Conservation (phyloP, 1,284 basidiomycete genomes). For the Tausonia pullulans region DNA sequence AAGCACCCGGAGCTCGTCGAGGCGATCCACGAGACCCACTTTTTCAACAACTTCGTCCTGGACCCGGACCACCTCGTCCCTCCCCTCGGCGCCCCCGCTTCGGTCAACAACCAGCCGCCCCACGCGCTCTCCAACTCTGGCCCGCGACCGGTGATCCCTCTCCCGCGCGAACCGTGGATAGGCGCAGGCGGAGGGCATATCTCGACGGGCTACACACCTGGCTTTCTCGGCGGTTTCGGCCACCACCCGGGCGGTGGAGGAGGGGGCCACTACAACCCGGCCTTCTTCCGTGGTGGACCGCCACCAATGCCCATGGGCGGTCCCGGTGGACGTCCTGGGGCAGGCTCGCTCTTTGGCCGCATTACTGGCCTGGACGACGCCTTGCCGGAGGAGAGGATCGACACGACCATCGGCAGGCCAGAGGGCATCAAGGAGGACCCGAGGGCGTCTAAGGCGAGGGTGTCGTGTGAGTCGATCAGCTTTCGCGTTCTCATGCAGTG, state of each 20-base stretch:
- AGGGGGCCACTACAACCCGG: slow-evolving; percentile 1
- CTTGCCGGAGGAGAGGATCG: slow-evolving; percentile 1
- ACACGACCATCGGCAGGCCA: slow-evolving; percentile 12
- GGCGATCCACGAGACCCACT: slow-evolving; percentile 48
- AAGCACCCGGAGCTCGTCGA: slow-evolving; percentile 69
- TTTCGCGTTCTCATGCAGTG: too few species aligned
- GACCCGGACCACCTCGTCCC: slow-evolving; percentile 86
- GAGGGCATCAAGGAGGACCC: slow-evolving; percentile 18
- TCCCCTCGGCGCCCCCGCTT: slow-evolving; percentile 28
- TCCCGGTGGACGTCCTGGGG: slow-evolving; percentile 8
- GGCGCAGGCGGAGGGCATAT: background rate
- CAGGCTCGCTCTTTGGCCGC: background rate
- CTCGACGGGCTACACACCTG: slow-evolving; percentile 12
- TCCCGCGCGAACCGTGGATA: background rate
- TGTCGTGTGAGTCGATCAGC: background rate
- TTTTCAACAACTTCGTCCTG: slow-evolving; percentile 85
- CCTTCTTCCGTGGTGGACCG: background rate
- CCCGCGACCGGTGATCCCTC: background rate
- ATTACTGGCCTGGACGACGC: background rate
- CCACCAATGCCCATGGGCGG: background rate
- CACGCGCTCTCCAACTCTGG: background rate
- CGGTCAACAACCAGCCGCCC: slow-evolving; percentile 29
- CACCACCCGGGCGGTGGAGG: background rate
- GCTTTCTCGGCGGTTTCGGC: slow-evolving; percentile 12
- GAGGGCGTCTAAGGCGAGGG: slow-evolving; percentile 16